These are phyloP conservation scores for Stentor coeruleus DNA, from an alignment of 73 alveolate genomes.

Conservation along the genomic window DNA sequence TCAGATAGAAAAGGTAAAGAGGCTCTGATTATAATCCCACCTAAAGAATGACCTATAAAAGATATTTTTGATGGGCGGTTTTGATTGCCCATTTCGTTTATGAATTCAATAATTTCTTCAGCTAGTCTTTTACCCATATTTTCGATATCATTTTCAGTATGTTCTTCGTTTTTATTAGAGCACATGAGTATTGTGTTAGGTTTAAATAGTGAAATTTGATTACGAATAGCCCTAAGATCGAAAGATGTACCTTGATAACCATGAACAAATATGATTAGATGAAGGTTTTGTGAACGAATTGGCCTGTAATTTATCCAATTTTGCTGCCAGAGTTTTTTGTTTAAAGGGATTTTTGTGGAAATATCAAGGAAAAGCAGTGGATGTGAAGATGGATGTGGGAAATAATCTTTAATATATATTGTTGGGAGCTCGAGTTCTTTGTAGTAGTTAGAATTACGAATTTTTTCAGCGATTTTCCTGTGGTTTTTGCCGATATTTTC, in stretches of 20 bases:
- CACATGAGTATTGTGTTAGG: constrained; percentile 90
- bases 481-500: constrained; percentile 47
- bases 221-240: constrained; percentile 88
- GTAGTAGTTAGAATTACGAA: constrained; percentile 40
- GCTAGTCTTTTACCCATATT: constrained; percentile 96
- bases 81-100: constrained; percentile 25
- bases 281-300: constrained; percentile 44
- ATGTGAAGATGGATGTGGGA: constrained; percentile 37
- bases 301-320: constrained; percentile 47
- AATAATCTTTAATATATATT: constrained; percentile 39
- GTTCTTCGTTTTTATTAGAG: constrained; percentile 88
- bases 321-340: constrained; percentile 35
- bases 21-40: constrained; percentile 93
- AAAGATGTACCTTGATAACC: constrained; percentile 93
- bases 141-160: constrained; percentile 83
- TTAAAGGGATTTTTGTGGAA: constrained; percentile 42
- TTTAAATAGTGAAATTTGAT: constrained; percentile 72
- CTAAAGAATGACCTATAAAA: constrained; percentile 98
- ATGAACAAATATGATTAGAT: constrained; percentile 92
- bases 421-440: constrained; percentile 36
- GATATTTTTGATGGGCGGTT: constrained; percentile 47
- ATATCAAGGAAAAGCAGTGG: constrained; percentile 71
- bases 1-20: constrained; percentile 71
- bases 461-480: constrained; percentile 39
- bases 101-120: constrained; percentile 72